These are phyloP conservation scores for Fusarium phyllophilum DNA, from an alignment of 2,329 filamentous ascomycete species.

Conservation along the genomic window DNA sequence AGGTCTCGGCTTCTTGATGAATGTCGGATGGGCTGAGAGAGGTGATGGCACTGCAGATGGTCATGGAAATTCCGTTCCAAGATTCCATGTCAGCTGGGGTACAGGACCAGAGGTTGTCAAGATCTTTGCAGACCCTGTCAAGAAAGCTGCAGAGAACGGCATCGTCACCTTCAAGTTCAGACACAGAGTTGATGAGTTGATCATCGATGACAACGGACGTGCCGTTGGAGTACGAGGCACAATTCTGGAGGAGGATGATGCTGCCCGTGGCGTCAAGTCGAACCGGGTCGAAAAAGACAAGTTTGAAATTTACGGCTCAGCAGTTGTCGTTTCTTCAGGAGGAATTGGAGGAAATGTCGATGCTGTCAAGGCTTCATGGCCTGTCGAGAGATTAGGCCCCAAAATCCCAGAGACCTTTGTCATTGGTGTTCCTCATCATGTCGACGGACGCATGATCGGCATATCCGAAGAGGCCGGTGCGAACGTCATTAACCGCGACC, in stretches of 20 bases:
- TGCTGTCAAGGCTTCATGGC: constrained; percentile 67
- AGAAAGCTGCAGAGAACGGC: constrained; percentile 62
- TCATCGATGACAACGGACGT: constrained; percentile 63
- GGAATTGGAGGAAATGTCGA: constrained; percentile 72
- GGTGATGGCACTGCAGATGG: constrained; percentile 65
- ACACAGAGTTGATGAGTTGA: constrained; percentile 66
- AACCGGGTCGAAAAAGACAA: constrained; percentile 58
- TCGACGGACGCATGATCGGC: constrained; percentile 71
- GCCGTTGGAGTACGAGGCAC: constrained; percentile 64
- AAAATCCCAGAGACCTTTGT: constrained; percentile 66
- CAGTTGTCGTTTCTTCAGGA: constrained; percentile 65
- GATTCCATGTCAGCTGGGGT: constrained; percentile 72
- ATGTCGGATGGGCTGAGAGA: constrained; percentile 70
- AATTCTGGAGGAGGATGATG: constrained; percentile 62
- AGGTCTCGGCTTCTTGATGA: constrained; percentile 63
- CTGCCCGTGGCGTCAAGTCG: constrained; percentile 62
- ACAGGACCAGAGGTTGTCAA: constrained; percentile 69
- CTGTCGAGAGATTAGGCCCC: constrained; percentile 65
- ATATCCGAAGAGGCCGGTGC: constrained; percentile 65
- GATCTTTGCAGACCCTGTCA: constrained; percentile 66
- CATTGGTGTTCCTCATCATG: constrained; percentile 69
- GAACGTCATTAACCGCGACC: constrained; percentile 67
- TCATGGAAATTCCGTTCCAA: constrained; percentile 70
- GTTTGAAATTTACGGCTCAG: constrained; percentile 64
- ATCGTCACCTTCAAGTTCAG: constrained; percentile 65